Percentiles rank a stretch among this genome's conserved stretches.
Evolutionary conservation across 2,329 filamentous ascomycete genomes (phyloP).

Genomic region (Alternaria triticina): DNA sequence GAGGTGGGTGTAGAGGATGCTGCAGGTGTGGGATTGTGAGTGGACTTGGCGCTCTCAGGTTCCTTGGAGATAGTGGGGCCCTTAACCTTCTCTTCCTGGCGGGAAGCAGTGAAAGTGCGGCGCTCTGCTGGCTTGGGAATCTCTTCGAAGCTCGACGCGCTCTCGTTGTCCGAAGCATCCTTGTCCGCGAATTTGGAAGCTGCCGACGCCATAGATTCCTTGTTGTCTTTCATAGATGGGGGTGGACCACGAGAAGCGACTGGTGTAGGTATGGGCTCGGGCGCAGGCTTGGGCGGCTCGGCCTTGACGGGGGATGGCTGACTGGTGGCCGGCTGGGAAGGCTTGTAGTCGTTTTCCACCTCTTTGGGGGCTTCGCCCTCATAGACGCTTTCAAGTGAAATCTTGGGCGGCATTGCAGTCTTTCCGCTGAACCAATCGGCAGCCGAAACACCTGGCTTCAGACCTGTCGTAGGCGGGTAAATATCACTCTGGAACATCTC

Average conservation of each 20-base stretch:
- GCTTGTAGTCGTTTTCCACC: conserved; percentile 72
- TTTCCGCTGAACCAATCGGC: conserved; percentile 88
- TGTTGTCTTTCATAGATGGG: conserved; percentile 81
- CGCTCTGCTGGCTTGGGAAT: conserved; percentile 76
- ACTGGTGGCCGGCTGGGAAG: conserved; percentile 51
- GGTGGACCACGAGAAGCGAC: conserved; percentile 61
- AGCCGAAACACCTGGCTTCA: conserved; percentile 79
- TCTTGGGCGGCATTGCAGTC: conserved; percentile 83
- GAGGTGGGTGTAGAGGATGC: conserved; percentile 46
- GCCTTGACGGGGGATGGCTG: conserved; percentile 58
- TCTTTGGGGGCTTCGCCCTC: conserved; percentile 83
- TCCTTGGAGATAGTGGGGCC: conserved; percentile 41
- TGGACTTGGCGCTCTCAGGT: conserved; percentile 55
- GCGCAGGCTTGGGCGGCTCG: conserved; percentile 57
- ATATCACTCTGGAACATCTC: conserved; percentile 98
- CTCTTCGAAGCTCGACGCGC: conserved; percentile 86
- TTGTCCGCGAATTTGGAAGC: conserved; percentile 86
- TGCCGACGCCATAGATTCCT: conserved; percentile 82
- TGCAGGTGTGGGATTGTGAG: conserved; percentile 46
- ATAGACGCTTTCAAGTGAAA: conserved; percentile 91
- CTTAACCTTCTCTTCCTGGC: conserved; percentile 50
- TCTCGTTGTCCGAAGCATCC: conserved; percentile 65
- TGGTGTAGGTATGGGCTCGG: conserved; percentile 56
- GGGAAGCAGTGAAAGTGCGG: conserved; percentile 44
- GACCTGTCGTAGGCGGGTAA: conserved; percentile 82